Conservation (phyloP, 305 asterid species). For the Rubia balearica region DNA sequence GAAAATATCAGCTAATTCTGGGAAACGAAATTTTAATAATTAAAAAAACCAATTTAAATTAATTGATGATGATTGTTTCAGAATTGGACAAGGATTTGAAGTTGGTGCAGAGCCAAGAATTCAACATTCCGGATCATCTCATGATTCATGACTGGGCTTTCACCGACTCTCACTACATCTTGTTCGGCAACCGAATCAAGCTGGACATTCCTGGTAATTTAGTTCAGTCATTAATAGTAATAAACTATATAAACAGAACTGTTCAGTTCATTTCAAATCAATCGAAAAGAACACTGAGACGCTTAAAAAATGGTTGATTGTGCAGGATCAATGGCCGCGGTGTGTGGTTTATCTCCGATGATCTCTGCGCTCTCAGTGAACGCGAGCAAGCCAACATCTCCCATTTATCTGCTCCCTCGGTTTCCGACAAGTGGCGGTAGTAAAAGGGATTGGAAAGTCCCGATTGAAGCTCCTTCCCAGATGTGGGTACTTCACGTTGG, state of each 20-base stretch:
- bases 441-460: conserved; percentile 67
- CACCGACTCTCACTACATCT: conserved; percentile 70
- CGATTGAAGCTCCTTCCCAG: conserved; percentile 88
- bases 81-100: conserved; percentile 71
- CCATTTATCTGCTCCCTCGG: conserved; percentile 77
- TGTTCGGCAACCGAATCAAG: conserved; percentile 88
- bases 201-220: conserved; percentile 64
- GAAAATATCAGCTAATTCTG: too few species aligned
- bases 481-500: conserved; percentile 91
- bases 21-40: too few species aligned
- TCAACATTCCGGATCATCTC: conserved; percentile 71
- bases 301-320: neutral
- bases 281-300: neutral
- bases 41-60: too few species aligned
- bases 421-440: conserved; percentile 19
- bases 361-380: conserved; percentile 73
- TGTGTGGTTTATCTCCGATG: conserved; percentile 90
- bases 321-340: conserved; percentile 81
- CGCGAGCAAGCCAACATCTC: conserved; percentile 80
- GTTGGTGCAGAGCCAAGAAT: conserved; percentile 64
- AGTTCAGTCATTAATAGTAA: too few species aligned
- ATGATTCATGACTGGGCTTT: conserved; percentile 99
- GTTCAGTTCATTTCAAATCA: neutral
- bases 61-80: conserved; percentile 17
- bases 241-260: too few species aligned